Evolutionary conservation across 2,329 filamentous ascomycete genomes (phyloP).

Genomic region (Claviceps africana): DNA sequence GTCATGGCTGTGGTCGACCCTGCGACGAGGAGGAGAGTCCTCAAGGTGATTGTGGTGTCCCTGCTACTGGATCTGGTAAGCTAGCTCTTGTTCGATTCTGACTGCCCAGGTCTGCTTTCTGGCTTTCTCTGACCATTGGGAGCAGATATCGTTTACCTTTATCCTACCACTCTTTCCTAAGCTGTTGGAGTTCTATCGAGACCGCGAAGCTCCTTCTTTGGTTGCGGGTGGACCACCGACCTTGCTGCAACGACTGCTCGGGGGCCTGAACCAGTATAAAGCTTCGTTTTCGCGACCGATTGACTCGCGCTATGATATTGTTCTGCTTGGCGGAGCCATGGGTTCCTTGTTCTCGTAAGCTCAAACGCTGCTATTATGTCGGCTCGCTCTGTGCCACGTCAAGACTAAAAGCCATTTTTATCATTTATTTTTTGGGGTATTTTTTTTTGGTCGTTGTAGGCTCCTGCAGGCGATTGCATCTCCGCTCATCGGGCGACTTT

Average conservation of each 20-base stretch:
- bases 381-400: no score
- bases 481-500: conserved; percentile 77
- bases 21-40: conserved; percentile 58
- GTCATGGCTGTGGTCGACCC: conserved; percentile 34
- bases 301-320: conserved; percentile 92
- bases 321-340: conserved; percentile 82
- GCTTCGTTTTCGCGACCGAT: conserved; percentile 83
- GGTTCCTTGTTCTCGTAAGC: conserved; percentile 72
- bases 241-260: conserved; percentile 64
- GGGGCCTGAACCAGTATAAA: conserved; percentile 87
- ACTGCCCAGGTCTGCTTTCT: not conserved
- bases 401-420: not conserved
- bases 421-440: no score
- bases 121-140: no score
- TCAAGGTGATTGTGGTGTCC: conserved; percentile 79
- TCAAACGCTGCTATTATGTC: not conserved
- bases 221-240: conserved; percentile 38
- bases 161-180: conserved; percentile 93
- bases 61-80: conserved; percentile 75
- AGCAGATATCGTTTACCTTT: conserved; percentile 91
- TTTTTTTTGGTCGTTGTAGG: no score
- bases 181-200: conserved; percentile 90
- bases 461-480: conserved; percentile 86
- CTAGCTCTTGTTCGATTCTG: not conserved
- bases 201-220: conserved; percentile 51